Evolutionary conservation across 2,329 filamentous ascomycete genomes (phyloP).

Genomic region (Arthrobotrys pseudoclavata): DNA sequence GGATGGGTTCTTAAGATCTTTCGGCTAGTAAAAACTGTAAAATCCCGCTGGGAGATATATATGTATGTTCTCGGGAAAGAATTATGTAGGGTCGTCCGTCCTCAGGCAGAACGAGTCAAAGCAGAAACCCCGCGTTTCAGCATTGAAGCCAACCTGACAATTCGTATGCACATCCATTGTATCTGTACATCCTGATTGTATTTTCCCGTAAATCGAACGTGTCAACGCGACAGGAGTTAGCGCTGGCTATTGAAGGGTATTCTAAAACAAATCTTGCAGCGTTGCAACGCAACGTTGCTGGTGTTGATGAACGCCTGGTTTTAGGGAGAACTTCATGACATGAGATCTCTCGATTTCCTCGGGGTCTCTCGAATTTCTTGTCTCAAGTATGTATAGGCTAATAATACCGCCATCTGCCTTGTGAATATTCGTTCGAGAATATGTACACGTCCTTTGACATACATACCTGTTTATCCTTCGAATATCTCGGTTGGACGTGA

Average conservation of each 20-base stretch:
- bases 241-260: neutral
- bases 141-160: neutral
- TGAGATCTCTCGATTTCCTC: neutral
- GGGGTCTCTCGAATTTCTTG: neutral
- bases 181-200: conserved; percentile 7
- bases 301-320: neutral
- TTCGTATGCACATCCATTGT: neutral
- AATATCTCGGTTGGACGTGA: neutral
- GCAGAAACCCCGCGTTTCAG: conserved; percentile 44
- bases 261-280: neutral
- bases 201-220: conserved; percentile 8
- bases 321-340: neutral
- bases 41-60: conserved; percentile 8
- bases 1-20: conserved; percentile 35
- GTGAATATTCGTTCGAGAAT: neutral
- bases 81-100: no score
- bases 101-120: conserved; percentile 20
- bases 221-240: neutral
- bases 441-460: neutral
- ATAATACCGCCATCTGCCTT: conserved; percentile 11
- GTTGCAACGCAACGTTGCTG: neutral
- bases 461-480: neutral
- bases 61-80: conserved; percentile 14
- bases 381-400: conserved; percentile 15
- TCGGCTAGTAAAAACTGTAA: conserved; percentile 17